A percentile compares a stretch with the other conserved stretches of the same genome.
phyloP scores from a whole-genome alignment of 805 yeast genomes.

The Ascoidea rubescens region DNA sequence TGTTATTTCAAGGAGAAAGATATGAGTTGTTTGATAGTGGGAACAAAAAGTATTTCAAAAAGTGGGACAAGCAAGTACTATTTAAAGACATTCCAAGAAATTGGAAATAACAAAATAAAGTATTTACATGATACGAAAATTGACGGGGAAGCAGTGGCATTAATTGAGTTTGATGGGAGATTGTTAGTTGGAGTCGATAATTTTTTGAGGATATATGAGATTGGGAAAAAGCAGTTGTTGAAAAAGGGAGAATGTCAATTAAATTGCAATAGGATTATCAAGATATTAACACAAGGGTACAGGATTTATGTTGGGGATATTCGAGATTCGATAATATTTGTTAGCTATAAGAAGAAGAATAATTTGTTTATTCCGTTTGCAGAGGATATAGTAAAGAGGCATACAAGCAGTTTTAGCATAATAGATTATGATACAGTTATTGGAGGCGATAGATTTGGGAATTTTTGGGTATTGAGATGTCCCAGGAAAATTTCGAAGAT shows the following conservation, averaged over 20 bases:
- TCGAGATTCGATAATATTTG: constrained; percentile 45
- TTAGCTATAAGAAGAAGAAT: constrained; percentile 32
- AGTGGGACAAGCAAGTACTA: constrained; percentile 13
- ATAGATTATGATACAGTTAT: constrained; percentile 67
- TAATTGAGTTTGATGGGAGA: constrained; percentile 43
- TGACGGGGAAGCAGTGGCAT: constrained; percentile 30
- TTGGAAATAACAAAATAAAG: constrained; percentile 16
- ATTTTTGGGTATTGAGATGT: constrained; percentile 52
- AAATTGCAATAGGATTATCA: constrained; percentile 34
- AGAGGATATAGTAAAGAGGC: constrained; percentile 57
- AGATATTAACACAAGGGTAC: constrained; percentile 38
- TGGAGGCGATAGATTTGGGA: constrained; percentile 85
- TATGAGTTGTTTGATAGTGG: constrained; percentile 28
- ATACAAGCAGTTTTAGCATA: constrained; percentile 41
- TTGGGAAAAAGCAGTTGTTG: constrained; percentile 72
- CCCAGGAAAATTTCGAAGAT: constrained; percentile 33
- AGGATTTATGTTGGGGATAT: constrained; percentile 64
- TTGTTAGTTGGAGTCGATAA: constrained; percentile 45
- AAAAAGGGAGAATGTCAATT: constrained; percentile 42
- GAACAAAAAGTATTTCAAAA: constrained; percentile 18
- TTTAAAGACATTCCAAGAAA: constrained; percentile 24
- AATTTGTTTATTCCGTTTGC: constrained; percentile 48
- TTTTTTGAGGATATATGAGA: constrained; percentile 43
- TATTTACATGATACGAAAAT: constrained; percentile 49
- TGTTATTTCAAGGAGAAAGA: constrained; percentile 7